Base-by-base conservation (phyloP, 1,284 basidiomycete genomes). In the Ganoderma multipileum region DNA sequence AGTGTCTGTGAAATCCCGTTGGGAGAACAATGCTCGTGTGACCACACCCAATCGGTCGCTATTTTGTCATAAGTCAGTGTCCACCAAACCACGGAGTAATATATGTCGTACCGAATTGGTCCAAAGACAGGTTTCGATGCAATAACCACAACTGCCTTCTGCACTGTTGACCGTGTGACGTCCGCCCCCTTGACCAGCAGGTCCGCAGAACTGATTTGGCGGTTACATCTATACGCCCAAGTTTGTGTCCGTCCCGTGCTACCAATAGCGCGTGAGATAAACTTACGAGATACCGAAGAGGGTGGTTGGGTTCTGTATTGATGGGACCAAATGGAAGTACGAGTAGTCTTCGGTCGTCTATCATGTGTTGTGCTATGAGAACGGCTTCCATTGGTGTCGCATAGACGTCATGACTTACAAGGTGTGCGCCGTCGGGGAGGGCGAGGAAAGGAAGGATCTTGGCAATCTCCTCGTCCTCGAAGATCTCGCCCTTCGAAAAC, bases 141-240 rank as follows among this genome's bases (percentile, higher is more conserved):
- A 42, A 99, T 85, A 2, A 99, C 94, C 0, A 99, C 95, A 3
- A 99, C 94, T 0, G 98, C 97, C 79, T 99, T 99, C 80, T 99
- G 97, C 0, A 99, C 97, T 18, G 93, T 99, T 36, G 94, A 96
- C 23, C 97, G 89, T 7, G 97, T 99, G 11, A 99, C 95, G 76
- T 98, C 96, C 18, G 89, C 85, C 33, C 91, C 89, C 76, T 94
- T 94, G 65, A 92, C 90, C 6, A 96, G 83, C n/a, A 99, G 85
- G 26, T 91, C 86, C 1, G 92, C 86, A 1, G 96, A 85, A 8
- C 93, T 86, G 58, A 99, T 95, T 83, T 99, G 97, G 52, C 97
- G 95, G 76, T 99, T 99, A 81, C 97, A 98, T 74, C 94, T 95
- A 73, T 6, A 63, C 66, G 47, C 38, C 14, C 65, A 52, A 9